Evolutionary conservation across 2,329 filamentous ascomycete species (phyloP).

Genomic region (Xylaria sp.): DNA sequence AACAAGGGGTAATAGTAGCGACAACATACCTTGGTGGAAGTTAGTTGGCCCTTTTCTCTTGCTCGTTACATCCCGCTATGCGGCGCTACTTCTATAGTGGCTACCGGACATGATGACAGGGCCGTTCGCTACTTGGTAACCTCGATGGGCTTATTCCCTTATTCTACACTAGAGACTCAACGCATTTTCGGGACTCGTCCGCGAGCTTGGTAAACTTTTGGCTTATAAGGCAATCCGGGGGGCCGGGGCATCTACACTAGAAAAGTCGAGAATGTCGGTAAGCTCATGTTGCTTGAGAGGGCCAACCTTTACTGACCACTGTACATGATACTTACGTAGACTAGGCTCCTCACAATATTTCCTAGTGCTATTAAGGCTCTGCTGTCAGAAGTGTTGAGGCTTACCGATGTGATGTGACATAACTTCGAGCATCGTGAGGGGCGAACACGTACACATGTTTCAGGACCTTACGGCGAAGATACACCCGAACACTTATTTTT

Average conservation of each 20-base stretch:
- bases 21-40: slow-evolving; percentile 4
- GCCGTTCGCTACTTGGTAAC: slow-evolving; percentile 9
- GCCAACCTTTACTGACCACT: not conserved
- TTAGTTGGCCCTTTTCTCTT: not conserved
- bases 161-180: not conserved
- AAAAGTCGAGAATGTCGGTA: slow-evolving; percentile 5
- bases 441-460: not conserved
- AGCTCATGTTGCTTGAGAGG: not conserved
- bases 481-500: not conserved
- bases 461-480: not conserved
- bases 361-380: not conserved
- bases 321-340: not conserved
- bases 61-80: not conserved
- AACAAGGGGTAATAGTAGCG: slow-evolving; percentile 7
- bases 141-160: not conserved
- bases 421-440: not conserved
- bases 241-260: not conserved
- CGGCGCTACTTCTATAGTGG: slow-evolving; percentile 8
- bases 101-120: slow-evolving; percentile 18
- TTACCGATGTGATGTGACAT: too few relatives aligned
- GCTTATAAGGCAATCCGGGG: slow-evolving; percentile 1
- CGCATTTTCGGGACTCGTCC: slow-evolving; percentile 1
- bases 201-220: not conserved
- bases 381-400: not conserved
- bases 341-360: not conserved